These are phyloP conservation scores for Talaromyces proteolyticus DNA, from an alignment of 495 filamentous ascomycete species.

Conservation along the genomic window DNA sequence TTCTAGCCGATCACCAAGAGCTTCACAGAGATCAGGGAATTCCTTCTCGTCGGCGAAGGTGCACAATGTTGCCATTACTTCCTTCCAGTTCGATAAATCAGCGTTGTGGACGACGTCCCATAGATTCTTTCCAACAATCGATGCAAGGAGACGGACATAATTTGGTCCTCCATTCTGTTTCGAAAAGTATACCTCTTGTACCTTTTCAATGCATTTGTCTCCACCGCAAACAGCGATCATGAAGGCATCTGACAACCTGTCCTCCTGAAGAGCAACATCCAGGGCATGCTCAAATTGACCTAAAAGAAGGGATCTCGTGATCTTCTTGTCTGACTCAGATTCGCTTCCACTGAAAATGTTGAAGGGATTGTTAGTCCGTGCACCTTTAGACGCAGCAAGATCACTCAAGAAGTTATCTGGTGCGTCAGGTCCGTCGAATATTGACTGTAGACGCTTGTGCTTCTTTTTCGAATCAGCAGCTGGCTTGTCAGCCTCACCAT, in stretches of 20 bases:
- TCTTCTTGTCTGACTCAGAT: slow-evolving; percentile 73
- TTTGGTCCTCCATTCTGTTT: slow-evolving; percentile 78
- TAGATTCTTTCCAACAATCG: slow-evolving; percentile 90
- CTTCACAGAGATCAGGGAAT: slow-evolving; percentile 94
- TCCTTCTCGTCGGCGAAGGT: slow-evolving; percentile 87
- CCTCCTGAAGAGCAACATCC: slow-evolving; percentile 79
- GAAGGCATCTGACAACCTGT: slow-evolving; percentile 90
- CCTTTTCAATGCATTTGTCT: slow-evolving; percentile 88
- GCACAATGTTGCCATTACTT: slow-evolving; percentile 91
- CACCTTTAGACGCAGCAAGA: slow-evolving; percentile 68
- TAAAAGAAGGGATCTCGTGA: slow-evolving; percentile 81
- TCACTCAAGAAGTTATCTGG: slow-evolving; percentile 77
- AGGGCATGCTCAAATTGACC: slow-evolving; percentile 89
- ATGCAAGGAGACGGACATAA: slow-evolving; percentile 85
- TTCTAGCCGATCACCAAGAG: slow-evolving; percentile 83
- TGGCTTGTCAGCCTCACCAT: slow-evolving; percentile 40
- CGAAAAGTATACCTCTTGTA: slow-evolving; percentile 85
- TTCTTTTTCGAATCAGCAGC: slow-evolving; percentile 38
- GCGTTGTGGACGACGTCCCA: slow-evolving; percentile 99
- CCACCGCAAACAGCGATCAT: slow-evolving; percentile 97
- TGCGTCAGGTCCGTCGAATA: slow-evolving; percentile 74
- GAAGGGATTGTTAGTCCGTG: slow-evolving; percentile 82
- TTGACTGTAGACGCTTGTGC: slow-evolving; percentile 65
- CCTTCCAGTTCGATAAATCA: slow-evolving; percentile 88
- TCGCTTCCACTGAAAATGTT: slow-evolving; percentile 76